Evolutionary conservation across 225 moss, liverwort and hornwort genomes (phyloP), one percentile per base, ranked within the genome.

Genomic region (Marchantia polymorpha): DNA sequence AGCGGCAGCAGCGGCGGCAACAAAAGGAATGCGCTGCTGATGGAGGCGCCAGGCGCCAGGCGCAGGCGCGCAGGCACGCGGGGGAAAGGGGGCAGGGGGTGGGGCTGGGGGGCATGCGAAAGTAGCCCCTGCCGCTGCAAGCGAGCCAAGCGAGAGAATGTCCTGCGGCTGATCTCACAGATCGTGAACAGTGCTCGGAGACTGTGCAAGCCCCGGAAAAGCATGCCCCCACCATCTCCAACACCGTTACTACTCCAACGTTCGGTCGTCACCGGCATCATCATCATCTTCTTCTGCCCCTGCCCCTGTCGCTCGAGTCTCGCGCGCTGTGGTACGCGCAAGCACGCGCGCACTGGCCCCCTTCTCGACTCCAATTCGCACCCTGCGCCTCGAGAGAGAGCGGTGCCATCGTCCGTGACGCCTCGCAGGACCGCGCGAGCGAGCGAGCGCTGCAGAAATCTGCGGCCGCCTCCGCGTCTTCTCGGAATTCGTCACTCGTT

Each of bases 1-100:
- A 7, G 69, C 31, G 0, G 69, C 31, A 69, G 69, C 69, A 7
- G 69, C 31, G 0, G 69, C 31, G 47, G 69, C 69, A 39, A 69
- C 31, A 69, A 69, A 69, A 39, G 69, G 16, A 69, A 39, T 69
- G 69, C 69, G 39, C 69, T 64, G 64, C 64, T 64, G 64, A 58
- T 58, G 58, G 11, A 11, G 47, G 31, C 47, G 69, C 69, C 39
- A 11, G 47, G 31, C 47, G 69, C 69, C 39, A 69, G 69, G 4
- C 66, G 39, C 39, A 39, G 39, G 39, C n/a, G n/a, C n/a, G n/a
- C 15, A 22, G 22, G 59, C 59, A 15, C 59, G 59, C 22, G 17
- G n/a, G n/a, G n/a, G n/a, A n/a, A n/a, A n/a, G n/a, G n/a, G n/a
- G n/a, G n/a, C n/a, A n/a, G n/a, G n/a, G n/a, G n/a, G n/a, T n/a